Conservation (phyloP, 495 filamentous ascomycete genomes). For the Penicillium robsamsonii region DNA sequence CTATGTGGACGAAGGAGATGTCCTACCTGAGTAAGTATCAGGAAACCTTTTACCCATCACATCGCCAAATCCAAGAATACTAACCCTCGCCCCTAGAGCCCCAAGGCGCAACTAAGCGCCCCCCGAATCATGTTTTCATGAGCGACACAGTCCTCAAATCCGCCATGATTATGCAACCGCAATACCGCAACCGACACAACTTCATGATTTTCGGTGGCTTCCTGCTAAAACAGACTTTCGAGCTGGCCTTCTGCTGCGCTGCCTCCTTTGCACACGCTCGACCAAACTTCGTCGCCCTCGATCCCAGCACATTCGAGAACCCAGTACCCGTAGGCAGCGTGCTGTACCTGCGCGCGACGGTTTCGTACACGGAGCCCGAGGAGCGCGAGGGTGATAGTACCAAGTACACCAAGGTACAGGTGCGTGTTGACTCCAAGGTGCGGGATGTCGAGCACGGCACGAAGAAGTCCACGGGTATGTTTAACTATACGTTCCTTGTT, state of each 20-base stretch:
- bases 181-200: conserved; percentile 79
- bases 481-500: conserved; percentile 83
- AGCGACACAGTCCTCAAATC: conserved; percentile 62
- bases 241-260: conserved; percentile 87
- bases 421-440: conserved; percentile 75
- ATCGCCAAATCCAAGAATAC: not conserved
- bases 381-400: conserved; percentile 33
- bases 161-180: conserved; percentile 83
- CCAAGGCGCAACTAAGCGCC: conserved; percentile 54
- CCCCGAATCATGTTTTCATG: conserved; percentile 66
- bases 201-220: conserved; percentile 92
- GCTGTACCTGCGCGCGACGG: conserved; percentile 72
- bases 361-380: conserved; percentile 74
- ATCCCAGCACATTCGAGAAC: conserved; percentile 80
- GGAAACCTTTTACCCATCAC: not conserved
- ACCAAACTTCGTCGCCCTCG: conserved; percentile 74
- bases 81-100: conserved; percentile 47
- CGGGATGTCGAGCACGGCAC: conserved; percentile 74
- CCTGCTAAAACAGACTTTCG: conserved; percentile 77
- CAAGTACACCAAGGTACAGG: conserved; percentile 65
- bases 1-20: conserved; percentile 73
- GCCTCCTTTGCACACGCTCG: conserved; percentile 71
- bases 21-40: conserved; percentile 56
- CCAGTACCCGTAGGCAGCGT: conserved; percentile 83
- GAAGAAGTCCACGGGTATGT: conserved; percentile 73